Evolutionary conservation across 2,329 filamentous ascomycete species (phyloP).

Genomic region (Colletotrichum costaricense): DNA sequence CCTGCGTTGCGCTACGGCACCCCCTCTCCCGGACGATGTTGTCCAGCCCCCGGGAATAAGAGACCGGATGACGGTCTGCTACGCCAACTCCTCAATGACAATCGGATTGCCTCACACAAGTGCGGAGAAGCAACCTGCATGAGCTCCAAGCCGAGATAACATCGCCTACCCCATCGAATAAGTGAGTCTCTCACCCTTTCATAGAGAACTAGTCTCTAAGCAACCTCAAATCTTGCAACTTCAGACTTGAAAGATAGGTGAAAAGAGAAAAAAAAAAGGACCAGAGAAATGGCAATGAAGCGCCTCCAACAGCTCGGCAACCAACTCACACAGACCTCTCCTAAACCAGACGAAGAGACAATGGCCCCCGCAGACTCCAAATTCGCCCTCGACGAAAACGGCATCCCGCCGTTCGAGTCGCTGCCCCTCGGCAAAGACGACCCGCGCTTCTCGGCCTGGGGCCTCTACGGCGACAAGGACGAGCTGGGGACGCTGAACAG

Average conservation of each 20-base stretch:
- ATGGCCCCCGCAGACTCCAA: not conserved
- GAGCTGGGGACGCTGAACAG: conserved; percentile 71
- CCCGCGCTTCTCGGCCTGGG: conserved; percentile 58
- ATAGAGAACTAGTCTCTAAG: no score
- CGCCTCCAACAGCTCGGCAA: conserved; percentile 10
- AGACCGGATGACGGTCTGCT: not conserved
- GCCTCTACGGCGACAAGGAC: conserved; percentile 66
- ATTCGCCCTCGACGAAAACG: conserved; percentile 48
- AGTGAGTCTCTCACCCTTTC: no score
- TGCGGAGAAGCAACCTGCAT: not conserved
- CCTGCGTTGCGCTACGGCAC: not conserved
- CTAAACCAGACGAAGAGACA: not conserved
- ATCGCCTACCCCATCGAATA: not conserved
- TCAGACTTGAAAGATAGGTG: not conserved
- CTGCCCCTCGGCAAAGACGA: conserved; percentile 59
- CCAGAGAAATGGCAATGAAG: not conserved
- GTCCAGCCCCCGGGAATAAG: not conserved
- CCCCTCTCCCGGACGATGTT: not conserved
- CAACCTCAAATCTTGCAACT: not conserved
- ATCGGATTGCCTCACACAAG: not conserved
- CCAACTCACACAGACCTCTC: not conserved
- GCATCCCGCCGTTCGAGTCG: conserved; percentile 58
- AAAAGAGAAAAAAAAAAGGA: no score
- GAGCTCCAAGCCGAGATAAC: not conserved
- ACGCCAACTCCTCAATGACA: not conserved